These are phyloP conservation scores for Bacidia gigantensis DNA, from an alignment of 495 filamentous ascomycete species.

Conservation along the genomic window DNA sequence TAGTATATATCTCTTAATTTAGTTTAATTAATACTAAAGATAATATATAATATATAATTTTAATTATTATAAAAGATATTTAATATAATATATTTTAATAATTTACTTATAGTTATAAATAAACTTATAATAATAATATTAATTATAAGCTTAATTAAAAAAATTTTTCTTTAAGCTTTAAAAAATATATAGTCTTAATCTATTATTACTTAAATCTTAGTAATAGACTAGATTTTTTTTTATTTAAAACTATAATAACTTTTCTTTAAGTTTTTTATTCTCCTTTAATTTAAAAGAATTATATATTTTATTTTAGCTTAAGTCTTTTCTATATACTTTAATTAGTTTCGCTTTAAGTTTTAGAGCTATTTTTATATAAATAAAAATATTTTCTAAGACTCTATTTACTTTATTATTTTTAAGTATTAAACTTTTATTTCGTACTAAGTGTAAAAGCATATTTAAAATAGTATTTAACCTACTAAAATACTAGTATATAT, in stretches of 20 bases:
- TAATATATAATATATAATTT: background rate
- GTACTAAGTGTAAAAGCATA: background rate
- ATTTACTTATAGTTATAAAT: background rate
- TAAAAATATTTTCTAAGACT: background rate
- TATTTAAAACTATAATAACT: background rate
- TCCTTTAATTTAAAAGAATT: background rate
- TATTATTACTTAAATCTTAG: background rate
- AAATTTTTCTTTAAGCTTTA: background rate
- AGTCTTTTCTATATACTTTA: background rate
- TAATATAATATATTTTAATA: constrained; percentile 2
- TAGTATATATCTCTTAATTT: no score
- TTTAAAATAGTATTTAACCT: background rate
- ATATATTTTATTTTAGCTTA: background rate
- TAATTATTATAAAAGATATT: constrained; percentile 1
- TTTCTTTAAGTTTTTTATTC: background rate
- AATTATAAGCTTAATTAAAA: constrained; percentile 2
- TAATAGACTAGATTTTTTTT: constrained; percentile 4
- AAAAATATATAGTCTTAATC: background rate
- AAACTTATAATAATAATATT: background rate
- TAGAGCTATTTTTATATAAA: background rate
- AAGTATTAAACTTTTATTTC: background rate
- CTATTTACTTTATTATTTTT: background rate
- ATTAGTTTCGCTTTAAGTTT: background rate
- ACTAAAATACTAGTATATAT: background rate
- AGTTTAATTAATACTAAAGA: background rate